Evolutionary conservation across 352 stramenopile species (phyloP), one percentile per base, ranked within the genome.

Genomic region (Pythium apleroticum): DNA sequence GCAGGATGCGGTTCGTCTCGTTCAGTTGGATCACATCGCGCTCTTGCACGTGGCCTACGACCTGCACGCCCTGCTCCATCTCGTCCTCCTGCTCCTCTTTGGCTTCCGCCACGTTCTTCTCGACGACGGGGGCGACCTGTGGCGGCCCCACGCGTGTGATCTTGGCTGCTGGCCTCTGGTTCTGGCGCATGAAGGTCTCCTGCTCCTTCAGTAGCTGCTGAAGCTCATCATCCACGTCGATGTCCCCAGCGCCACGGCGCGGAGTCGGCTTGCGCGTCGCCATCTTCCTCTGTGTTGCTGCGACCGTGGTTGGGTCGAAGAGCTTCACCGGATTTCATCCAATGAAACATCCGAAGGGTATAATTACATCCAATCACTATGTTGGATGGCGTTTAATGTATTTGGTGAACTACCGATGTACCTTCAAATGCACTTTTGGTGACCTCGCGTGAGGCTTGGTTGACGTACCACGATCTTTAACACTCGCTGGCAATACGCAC

Each of bases 201-300:
- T 95, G 86, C 62, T 95, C 86, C 39, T 82, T 78, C 20, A 95
- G 72, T 39, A 95, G 80, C 63, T 84, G 81, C 71, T 84, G 79
- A 28, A 95, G 65, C 57, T 95, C 86, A 27, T 77, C 81, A 52
- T 95, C 84, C 66, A 95, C 71, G 63, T 95, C 80, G 33, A 94
- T 68, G 4, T 68, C 66, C 8, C 17, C 48, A 37, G 8, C 31
- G 30, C 48, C 46, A 22, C 59, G 45, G 11, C 64, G 64, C 28
- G 35, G 4, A 20, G 48, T 25, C 24, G 59, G 49, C 19, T 37
- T 57, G 27, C 46, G 45, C 19, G 57, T 41, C 25, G 57, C 57
- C 64, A 65, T 71, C 8, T 43, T 57, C 30, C 28, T 37, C 17
- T 4, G 9, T 39, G 31, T 39, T 52, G 37, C 11, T 35, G n/a